Evolutionary conservation across 768 basidiomycete genomes (phyloP).

Genomic region (Podaxis pistillaris): DNA sequence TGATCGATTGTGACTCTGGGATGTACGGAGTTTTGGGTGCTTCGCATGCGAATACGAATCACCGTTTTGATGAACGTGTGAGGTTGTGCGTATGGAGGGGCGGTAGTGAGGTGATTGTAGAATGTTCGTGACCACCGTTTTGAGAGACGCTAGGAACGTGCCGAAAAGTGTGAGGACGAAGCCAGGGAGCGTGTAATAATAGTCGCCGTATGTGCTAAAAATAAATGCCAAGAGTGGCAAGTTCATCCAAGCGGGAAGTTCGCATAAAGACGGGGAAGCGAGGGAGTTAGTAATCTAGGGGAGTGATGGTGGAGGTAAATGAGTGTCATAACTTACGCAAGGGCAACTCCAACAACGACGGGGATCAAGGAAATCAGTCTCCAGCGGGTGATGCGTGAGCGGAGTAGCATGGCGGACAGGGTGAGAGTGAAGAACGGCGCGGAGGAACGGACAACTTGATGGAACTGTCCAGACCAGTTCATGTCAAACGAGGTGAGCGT

Average conservation of each 20-base stretch:
- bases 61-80: not conserved
- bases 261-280: not conserved
- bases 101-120: constrained; percentile 34
- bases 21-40: not conserved
- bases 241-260: not conserved
- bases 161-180: constrained; percentile 87
- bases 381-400: constrained; percentile 51
- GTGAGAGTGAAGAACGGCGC: constrained; percentile 91
- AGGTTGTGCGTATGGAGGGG: constrained; percentile 2
- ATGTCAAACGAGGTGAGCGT: not conserved
- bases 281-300: not conserved
- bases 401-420: constrained; percentile 69
- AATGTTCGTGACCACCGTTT: constrained; percentile 89
- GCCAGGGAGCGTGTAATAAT: constrained; percentile 85
- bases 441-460: constrained; percentile 92
- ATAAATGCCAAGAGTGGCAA: not conserved
- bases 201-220: constrained; percentile 89
- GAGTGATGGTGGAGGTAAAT: not conserved
- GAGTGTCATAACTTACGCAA: constrained; percentile 61
- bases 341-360: constrained; percentile 85
- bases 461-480: constrained; percentile 60
- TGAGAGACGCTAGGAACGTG: constrained; percentile 87
- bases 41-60: not conserved
- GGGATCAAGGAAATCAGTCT: constrained; percentile 79
- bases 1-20: constrained; percentile 4